Conservation (phyloP, 164 flowering plant genomes). For the Brasenia schreberi region DNA sequence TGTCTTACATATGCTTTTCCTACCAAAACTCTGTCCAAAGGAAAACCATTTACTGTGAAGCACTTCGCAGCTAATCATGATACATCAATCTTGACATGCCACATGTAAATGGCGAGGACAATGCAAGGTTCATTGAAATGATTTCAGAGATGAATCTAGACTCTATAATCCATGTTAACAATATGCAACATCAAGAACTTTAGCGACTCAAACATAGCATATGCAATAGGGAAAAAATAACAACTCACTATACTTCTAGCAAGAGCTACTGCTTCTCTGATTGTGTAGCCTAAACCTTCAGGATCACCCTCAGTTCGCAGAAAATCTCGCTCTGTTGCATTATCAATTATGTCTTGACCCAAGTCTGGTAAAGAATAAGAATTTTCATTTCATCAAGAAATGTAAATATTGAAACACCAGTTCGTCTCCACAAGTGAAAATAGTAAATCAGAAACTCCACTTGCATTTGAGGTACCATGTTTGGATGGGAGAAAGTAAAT, state of each 20-base stretch:
- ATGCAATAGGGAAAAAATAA: background rate
- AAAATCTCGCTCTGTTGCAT: conserved; percentile 67
- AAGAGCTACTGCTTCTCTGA: conserved; percentile 83
- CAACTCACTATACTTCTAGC: conserved; percentile 68
- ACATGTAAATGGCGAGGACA: too few species aligned
- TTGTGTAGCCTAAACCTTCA: conserved; percentile 82
- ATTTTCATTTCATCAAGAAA: background rate
- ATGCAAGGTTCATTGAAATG: too few species aligned
- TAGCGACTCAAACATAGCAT: background rate
- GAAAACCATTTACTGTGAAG: too few species aligned
- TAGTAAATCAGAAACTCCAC: background rate
- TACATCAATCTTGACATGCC: too few species aligned
- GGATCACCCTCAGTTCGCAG: conserved; percentile 94
- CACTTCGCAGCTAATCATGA: too few species aligned
- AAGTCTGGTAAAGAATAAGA: background rate
- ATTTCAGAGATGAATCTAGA: too few species aligned
- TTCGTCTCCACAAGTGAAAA: background rate
- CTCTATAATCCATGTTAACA: too few species aligned
- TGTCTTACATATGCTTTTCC: too few species aligned
- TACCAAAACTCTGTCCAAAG: too few species aligned
- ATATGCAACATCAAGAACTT: too few species aligned
- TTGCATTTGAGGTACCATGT: background rate
- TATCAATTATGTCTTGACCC: conserved; percentile 20
- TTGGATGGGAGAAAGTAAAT: background rate
- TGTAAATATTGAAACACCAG: background rate